Evolutionary conservation across 2,329 filamentous ascomycete species (phyloP).

Genomic region (Fusarium ambrosium): DNA sequence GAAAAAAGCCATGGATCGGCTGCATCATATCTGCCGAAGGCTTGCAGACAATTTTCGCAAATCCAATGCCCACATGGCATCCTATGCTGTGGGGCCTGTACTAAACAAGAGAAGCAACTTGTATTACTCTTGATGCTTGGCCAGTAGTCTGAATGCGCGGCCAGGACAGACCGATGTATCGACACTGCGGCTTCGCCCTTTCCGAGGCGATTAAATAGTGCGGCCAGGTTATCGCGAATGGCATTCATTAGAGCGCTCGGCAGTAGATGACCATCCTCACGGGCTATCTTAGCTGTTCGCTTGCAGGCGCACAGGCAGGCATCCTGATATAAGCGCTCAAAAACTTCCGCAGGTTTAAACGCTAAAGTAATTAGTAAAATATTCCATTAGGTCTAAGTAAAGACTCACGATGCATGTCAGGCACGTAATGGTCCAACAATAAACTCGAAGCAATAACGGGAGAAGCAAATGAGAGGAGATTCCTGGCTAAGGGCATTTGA

Average conservation of each 20-base stretch:
- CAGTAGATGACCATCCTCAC: neutral
- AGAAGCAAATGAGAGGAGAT: constrained; percentile 10
- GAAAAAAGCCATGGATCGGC: constrained; percentile 5
- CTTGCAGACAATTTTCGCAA: constrained; percentile 10
- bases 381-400: neutral
- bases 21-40: neutral
- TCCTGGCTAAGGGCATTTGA: neutral
- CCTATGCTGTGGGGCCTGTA: neutral
- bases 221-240: neutral
- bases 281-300: neutral
- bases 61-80: constrained; percentile 12
- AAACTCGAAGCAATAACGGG: constrained; percentile 8
- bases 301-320: neutral
- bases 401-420: constrained; percentile 2
- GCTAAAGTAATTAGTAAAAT: neutral
- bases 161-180: constrained; percentile 5
- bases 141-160: constrained; percentile 5
- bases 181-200: constrained; percentile 8
- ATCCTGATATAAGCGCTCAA: neutral
- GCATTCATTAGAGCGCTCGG: constrained; percentile 5
- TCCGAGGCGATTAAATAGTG: constrained; percentile 2
- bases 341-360: constrained; percentile 1
- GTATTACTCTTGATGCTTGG: constrained; percentile 1
- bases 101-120: constrained; percentile 9
- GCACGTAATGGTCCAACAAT: constrained; percentile 8